Conservation (phyloP, 441 rosid species). For the Erodium trifolium region DNA sequence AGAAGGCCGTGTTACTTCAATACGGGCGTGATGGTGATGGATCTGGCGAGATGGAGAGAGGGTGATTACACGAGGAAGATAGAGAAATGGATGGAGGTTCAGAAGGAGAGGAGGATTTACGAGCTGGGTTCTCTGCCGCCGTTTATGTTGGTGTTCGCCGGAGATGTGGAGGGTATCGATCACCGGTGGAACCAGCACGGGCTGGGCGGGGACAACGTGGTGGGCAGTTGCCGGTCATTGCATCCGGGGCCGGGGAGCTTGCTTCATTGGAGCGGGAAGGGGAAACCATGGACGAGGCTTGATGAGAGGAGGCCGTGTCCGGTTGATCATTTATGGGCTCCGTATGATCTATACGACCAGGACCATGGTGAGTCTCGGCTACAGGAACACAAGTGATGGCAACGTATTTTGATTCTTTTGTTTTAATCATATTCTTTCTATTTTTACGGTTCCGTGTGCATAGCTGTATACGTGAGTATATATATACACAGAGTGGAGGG, state of each 20-base stretch:
- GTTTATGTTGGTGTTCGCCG: constrained; percentile 55
- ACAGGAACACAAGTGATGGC: neutral
- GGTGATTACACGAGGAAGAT: constrained; percentile 42
- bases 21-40: constrained; percentile 73
- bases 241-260: constrained; percentile 72
- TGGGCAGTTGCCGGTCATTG: constrained; percentile 57
- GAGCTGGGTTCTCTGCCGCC: constrained; percentile 73
- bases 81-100: constrained; percentile 47
- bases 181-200: constrained; percentile 86
- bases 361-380: neutral
- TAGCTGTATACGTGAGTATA: neutral
- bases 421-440: neutral
- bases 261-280: constrained; percentile 80
- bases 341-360: constrained; percentile 47
- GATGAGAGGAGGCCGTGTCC: constrained; percentile 56
- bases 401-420: neutral
- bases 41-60: constrained; percentile 54
- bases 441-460: neutral
- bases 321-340: constrained; percentile 75
- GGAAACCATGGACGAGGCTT: constrained; percentile 69
- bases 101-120: constrained; percentile 40
- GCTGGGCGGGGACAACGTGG: constrained; percentile 44
- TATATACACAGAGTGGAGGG: neutral
- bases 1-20: constrained; percentile 62
- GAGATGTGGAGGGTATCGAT: constrained; percentile 55